These are phyloP conservation scores for Talaromyces borbonicus DNA, from an alignment of 495 filamentous ascomycete genomes.

Conservation along the genomic window DNA sequence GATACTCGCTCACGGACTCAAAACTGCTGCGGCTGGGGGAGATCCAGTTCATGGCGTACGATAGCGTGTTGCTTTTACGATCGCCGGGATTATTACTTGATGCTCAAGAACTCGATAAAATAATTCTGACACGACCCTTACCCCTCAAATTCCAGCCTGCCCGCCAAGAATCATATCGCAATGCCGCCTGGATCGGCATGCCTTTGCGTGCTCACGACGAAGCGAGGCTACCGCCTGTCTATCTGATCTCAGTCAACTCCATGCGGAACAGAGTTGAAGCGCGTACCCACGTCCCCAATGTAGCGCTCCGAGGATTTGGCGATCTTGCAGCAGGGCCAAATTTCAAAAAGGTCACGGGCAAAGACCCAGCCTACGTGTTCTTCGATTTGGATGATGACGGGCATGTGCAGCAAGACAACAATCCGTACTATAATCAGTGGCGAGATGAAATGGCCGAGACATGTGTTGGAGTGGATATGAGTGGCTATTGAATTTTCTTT, in stretches of 20 bases:
- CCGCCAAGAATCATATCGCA: conserved; percentile 30
- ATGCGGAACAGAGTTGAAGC: conserved; percentile 28
- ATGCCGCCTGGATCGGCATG: conserved; percentile 36
- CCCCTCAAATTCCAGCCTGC: conserved; percentile 27
- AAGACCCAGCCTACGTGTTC: conserved; percentile 32
- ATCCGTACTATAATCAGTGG: conserved; percentile 33
- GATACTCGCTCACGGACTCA: conserved; percentile 29
- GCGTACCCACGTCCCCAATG: conserved; percentile 32
- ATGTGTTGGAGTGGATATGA: conserved; percentile 28
- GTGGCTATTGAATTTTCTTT: neutral
- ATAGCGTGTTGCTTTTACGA: conserved; percentile 34
- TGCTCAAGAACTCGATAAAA: conserved; percentile 26
- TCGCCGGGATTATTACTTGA: conserved; percentile 33
- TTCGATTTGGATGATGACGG: conserved; percentile 34
- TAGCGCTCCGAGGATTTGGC: conserved; percentile 27
- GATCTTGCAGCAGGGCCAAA: conserved; percentile 23
- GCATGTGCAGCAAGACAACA: conserved; percentile 23
- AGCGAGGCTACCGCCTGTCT: conserved; percentile 25
- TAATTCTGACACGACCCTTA: conserved; percentile 27
- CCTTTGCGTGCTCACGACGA: conserved; percentile 30
- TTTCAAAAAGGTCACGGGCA: conserved; percentile 5
- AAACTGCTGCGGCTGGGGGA: conserved; percentile 35
- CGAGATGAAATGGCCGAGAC: conserved; percentile 27
- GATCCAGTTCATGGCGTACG: conserved; percentile 41
- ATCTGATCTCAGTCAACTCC: conserved; percentile 36